A percentile compares a stretch with the other conserved stretches of the same genome.
Evolutionary conservation across 345 rosid species (phyloP).

Genomic region (Adansonia digitata): DNA sequence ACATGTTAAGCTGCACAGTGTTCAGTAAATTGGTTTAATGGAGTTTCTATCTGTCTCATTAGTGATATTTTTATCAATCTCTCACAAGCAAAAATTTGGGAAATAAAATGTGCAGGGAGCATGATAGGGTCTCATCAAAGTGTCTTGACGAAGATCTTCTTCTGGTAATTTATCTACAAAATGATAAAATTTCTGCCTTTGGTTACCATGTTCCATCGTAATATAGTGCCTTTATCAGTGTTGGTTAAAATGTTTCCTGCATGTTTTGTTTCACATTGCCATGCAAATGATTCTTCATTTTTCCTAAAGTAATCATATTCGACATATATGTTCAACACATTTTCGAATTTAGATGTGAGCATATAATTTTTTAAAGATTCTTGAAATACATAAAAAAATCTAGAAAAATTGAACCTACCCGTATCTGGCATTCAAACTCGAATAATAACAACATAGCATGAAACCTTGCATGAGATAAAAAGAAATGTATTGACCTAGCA

Average conservation of each 20-base stretch:
- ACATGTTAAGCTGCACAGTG: not conserved
- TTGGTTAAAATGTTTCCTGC: slow-evolving; percentile 4
- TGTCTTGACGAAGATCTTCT: slow-evolving; percentile 81
- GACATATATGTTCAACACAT: no score
- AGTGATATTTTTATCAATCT: not conserved
- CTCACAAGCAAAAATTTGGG: not conserved
- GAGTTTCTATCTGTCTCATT: not conserved
- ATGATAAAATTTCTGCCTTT: not conserved
- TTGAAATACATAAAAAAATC: no score
- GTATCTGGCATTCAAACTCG: no score
- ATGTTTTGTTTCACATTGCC: not conserved
- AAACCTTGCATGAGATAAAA: not conserved
- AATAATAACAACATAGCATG: no score
- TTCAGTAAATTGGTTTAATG: not conserved
- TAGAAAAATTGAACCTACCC: no score
- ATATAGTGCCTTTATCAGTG: not conserved
- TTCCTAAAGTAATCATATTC: no score
- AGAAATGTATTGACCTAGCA: not conserved
- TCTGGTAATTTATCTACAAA: slow-evolving; percentile 40
- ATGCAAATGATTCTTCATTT: no score
- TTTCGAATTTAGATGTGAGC: no score
- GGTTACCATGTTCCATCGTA: not conserved
- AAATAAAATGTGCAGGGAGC: slow-evolving; percentile 38
- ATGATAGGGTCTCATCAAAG: slow-evolving; percentile 57
- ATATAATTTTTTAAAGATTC: no score